Evolutionary conservation across 1,139 yeast species (phyloP).

Genomic region (Blastobotrys malaysiensis): DNA sequence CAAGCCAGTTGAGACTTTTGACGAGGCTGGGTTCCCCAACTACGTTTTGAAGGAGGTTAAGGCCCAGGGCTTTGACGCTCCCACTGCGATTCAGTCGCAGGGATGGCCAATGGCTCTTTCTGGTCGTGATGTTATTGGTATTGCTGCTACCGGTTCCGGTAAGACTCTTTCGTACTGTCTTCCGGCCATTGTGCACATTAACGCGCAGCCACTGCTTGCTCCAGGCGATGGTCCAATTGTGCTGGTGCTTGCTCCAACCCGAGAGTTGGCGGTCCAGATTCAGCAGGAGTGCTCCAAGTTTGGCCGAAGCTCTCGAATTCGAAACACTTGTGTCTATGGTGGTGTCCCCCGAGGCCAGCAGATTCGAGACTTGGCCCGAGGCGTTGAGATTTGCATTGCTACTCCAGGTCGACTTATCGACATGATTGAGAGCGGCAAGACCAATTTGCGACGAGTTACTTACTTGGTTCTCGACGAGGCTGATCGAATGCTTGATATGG

Average conservation of each 20-base stretch:
- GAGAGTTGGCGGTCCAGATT: conserved; percentile 97
- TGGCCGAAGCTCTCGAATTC: conserved; percentile 84
- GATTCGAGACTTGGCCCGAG: conserved; percentile 89
- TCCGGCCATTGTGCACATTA: conserved; percentile 95
- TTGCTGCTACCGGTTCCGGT: conserved; percentile 98
- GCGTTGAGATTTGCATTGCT: conserved; percentile 93
- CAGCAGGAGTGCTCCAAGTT: conserved; percentile 94
- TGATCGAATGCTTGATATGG: conserved; percentile 86
- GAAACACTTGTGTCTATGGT: conserved; percentile 97
- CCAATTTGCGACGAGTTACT: conserved; percentile 93
- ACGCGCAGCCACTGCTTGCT: conserved; percentile 89
- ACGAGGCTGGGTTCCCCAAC: conserved; percentile 96
- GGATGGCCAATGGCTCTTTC: conserved; percentile 99
- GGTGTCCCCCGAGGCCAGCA: conserved; percentile 99
- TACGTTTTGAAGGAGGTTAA: conserved; percentile 86
- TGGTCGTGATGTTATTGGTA: conserved; percentile 98
- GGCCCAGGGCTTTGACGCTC: conserved; percentile 87
- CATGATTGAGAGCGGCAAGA: conserved; percentile 92
- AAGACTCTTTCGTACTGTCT: conserved; percentile 94
- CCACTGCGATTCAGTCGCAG: conserved; percentile 96
- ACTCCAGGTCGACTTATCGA: conserved; percentile 98
- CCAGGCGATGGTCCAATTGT: conserved; percentile 98
- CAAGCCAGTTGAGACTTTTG: conserved; percentile 86
- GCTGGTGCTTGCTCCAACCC: conserved; percentile 93
- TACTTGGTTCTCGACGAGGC: conserved; percentile 97